phyloP scores from a whole-genome alignment of 352 stramenopile genomes.

The Phytopythium cucurbitacearum region DNA sequence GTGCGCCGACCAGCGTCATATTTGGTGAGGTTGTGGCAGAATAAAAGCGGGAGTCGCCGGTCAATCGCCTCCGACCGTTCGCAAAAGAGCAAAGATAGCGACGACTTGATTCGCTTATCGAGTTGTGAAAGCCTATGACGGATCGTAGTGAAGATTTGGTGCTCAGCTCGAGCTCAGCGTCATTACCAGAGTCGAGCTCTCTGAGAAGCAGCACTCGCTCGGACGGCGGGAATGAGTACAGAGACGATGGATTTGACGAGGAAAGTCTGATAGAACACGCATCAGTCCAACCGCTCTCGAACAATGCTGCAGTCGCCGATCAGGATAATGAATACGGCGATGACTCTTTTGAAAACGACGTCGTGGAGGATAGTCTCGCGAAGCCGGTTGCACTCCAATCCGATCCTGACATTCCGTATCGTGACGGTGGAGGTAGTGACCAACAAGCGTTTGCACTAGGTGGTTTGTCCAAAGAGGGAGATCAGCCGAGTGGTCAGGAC shows the following conservation, averaged over 20 bases:
- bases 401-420: no score
- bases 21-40: background rate
- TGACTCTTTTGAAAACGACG: constrained; percentile 10
- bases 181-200: background rate
- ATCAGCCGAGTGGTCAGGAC: background rate
- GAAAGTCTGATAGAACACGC: background rate
- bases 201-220: background rate
- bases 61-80: constrained; percentile 1
- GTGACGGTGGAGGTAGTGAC: no score
- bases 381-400: no score
- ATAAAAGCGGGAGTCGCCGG: background rate
- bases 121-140: no score
- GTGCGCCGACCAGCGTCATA: background rate
- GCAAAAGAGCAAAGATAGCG: no score
- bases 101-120: no score
- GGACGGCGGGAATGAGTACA: background rate
- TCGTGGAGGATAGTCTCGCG: background rate
- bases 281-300: background rate
- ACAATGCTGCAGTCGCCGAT: background rate
- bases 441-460: no score
- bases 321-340: constrained; percentile 6
- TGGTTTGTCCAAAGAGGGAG: no score
- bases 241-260: constrained; percentile 7
- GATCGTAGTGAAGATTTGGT: no score
- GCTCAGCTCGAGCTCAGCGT: background rate